Evolutionary conservation across 176 grass and related monocot genomes (phyloP), one percentile per base, ranked within the genome.

Genomic region (Oryza meridionalis): DNA sequence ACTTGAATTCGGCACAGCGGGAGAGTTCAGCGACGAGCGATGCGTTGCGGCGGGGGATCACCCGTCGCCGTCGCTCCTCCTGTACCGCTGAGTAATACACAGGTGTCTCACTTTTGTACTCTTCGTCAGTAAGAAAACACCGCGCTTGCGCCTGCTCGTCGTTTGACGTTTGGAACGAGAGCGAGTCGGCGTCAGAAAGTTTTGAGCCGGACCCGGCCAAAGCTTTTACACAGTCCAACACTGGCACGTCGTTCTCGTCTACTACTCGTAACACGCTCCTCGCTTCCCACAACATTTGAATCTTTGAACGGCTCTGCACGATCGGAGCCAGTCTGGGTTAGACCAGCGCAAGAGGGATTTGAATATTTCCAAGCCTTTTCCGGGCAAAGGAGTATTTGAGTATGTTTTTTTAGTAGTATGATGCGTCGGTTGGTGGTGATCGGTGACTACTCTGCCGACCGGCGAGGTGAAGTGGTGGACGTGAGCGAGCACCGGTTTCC

Each of bases 1-100:
- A 9, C 49, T 88, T 69, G 81, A 80, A 69, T 80, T 69, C 29
- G 26, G 53, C 69, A 43, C 11, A 11, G 81, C 62, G 46, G 69
- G 81, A 37, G 31, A n/a, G 32, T 38, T 25, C 24, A 59, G 29
- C 33, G 71, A 0, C 21, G 73, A 47, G 68, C 35, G 85, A 82
- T 11, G 66, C 50, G 50, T 5, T 15, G 46, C 46, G 46, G 46
- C 3, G 46, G 0, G 46, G 46, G 46, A 49, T 13, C 53, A 19
- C 11, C 17, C 7, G 86, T 88, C 81, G 1, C 61, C 67, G 16
- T 66, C 67, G 32, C 7, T 75, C 16, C 61, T 77, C 45, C 61
- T 77, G 6, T 10, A 21, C 19, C 1, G 69, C 75, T 10, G 21
- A 35, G 0, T 35, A 16, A 69, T 24, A 79, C 69, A 46, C 78